Evolutionary conservation across 2,329 filamentous ascomycete species (phyloP), one percentile per base, ranked within the genome.

Genomic region (Trichoderma koningii): DNA sequence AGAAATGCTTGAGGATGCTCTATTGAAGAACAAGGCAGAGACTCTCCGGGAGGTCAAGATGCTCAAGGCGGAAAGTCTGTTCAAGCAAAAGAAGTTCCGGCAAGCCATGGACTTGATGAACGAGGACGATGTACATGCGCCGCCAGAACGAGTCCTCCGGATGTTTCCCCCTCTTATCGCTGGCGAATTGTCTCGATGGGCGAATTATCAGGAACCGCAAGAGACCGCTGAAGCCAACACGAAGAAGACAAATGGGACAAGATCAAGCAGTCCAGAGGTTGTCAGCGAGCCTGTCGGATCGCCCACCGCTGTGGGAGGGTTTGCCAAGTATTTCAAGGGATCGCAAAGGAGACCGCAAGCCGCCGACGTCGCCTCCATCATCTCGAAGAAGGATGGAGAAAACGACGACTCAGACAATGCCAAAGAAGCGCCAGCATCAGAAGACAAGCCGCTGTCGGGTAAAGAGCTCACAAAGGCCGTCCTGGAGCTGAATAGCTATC

Each of bases 61-160:
- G 80, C 84, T 90, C 70, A 99, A 99, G 75, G 95, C 94, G 0
- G 92, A 96, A 74, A 80, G 83, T 15, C 80, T 98, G 5, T 99
- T 99, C 72, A 87, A 88, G 66, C 82, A 91, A 70, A 90, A 88
- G 70, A 96, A 90, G 73, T 99, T 93, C 73, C 85, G 89, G 45
- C 89, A 93, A 56, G 89, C 94, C 1, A 85, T 99, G 79, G 93
- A 98, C 70, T 79, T 99, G 2, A 98, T 98, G 77, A 87, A 87
- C 61, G 85, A 87, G 70, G 91, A 91, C 3, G 90, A 95, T 62
- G 92, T 97, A 2, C 88, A 92, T 70, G 93, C 95, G 0, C 92
- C 95, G 0, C 94, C 95, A 0, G 92, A 96, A 74, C 85, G 91
- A 57, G 95, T 98, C 3, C 87, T 99, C 67, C 87, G 86, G 47